Percentiles rank a stretch among this genome's conserved stretches.
phyloP scores from a whole-genome alignment of 352 stramenopile genomes.

The Bremia lactucae region DNA sequence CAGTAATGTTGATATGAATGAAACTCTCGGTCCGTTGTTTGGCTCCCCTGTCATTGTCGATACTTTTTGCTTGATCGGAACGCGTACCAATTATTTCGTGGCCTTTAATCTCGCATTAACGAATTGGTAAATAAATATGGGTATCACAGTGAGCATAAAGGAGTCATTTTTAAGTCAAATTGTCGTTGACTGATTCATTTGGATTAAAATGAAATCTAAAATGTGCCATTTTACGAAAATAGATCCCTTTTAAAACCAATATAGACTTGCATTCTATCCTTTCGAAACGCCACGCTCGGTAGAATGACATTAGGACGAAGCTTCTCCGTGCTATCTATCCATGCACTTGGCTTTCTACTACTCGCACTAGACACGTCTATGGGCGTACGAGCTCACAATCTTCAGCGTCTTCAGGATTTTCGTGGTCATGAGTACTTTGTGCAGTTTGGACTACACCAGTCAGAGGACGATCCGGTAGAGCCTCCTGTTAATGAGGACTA shows the following conservation, averaged over 20 bases:
- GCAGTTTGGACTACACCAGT: constrained; percentile 32
- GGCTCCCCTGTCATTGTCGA: constrained; percentile 41
- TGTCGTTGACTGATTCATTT: too few relatives aligned
- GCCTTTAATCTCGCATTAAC: too few relatives aligned
- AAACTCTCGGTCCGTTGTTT: constrained; percentile 34
- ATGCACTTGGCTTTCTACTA: constrained; percentile 2
- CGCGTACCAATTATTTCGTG: constrained; percentile 35
- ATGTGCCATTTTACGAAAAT: too few relatives aligned
- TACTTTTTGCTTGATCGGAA: constrained; percentile 36
- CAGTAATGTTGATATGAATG: neutral
- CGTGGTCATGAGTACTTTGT: constrained; percentile 59
- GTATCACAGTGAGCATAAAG: too few relatives aligned
- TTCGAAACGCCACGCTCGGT: too few relatives aligned
- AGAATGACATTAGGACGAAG: too few relatives aligned
- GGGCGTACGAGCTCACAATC: constrained; percentile 16
- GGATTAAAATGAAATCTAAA: too few relatives aligned
- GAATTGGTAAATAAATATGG: too few relatives aligned
- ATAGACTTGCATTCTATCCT: too few relatives aligned
- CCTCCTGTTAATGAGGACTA: constrained; percentile 42
- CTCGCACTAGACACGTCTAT: constrained; percentile 2
- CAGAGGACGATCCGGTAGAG: constrained; percentile 11
- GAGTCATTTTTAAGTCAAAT: too few relatives aligned
- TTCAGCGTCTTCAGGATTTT: constrained; percentile 55
- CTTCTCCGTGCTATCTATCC: neutral
- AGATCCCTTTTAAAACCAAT: too few relatives aligned